Conservation (phyloP, 371 early-diverging fungal species). For the Mucor circinelloides region DNA sequence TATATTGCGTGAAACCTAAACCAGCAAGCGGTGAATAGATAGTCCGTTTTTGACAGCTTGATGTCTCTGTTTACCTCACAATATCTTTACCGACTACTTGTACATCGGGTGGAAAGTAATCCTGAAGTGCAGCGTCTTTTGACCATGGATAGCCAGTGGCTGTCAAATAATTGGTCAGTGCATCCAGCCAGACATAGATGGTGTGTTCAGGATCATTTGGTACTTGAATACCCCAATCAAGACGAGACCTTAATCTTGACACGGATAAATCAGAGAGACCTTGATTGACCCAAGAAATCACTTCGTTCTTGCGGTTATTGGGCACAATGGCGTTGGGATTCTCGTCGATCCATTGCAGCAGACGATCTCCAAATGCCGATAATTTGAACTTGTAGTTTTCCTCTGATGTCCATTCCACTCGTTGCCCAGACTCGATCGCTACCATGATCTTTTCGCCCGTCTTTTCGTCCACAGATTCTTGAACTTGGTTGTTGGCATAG, state of each 20-base stretch:
- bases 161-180: conserved; percentile 91
- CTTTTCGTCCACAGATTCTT: conserved; percentile 59
- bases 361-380: conserved; percentile 58
- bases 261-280: conserved; percentile 82
- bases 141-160: conserved; percentile 83
- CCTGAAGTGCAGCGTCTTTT: conserved; percentile 14
- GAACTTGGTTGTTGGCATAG: conserved; percentile 76
- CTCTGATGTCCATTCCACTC: conserved; percentile 89
- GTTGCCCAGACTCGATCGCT: conserved; percentile 81
- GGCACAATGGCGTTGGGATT: conserved; percentile 70
- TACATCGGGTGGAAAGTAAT: conserved; percentile 75
- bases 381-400: conserved; percentile 93
- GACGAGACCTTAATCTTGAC: conserved; percentile 78
- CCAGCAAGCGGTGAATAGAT: too few species aligned
- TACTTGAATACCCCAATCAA: conserved; percentile 93
- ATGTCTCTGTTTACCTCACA: conserved; percentile 61
- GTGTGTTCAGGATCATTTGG: conserved; percentile 89
- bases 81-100: conserved; percentile 97
- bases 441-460: conserved; percentile 62
- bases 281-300: conserved; percentile 53
- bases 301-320: conserved; percentile 60
- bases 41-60: background rate
- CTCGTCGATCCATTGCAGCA: conserved; percentile 72
- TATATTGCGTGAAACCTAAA: conserved; percentile 90
- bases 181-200: conserved; percentile 98